phyloP scores from a whole-genome alignment of 2,329 filamentous ascomycete species.

The Malbranchea cinnamomea region DNA sequence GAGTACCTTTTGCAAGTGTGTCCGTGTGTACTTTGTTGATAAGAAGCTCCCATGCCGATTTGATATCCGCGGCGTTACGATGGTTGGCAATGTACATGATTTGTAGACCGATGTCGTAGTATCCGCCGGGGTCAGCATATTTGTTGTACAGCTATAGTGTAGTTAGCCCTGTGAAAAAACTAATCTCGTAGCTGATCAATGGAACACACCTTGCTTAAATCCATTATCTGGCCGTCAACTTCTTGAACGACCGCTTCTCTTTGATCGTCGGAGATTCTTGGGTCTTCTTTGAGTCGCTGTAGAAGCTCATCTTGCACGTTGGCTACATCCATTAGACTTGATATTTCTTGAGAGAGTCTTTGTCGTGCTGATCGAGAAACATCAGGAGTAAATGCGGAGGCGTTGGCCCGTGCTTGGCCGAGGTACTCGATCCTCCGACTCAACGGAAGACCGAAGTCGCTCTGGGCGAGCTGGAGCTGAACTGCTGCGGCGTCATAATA shows the following conservation, averaged over 20 bases:
- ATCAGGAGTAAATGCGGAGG: slow-evolving; percentile 64
- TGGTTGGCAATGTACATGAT: slow-evolving; percentile 90
- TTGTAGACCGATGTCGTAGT: slow-evolving; percentile 83
- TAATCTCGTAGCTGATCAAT: background rate
- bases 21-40: slow-evolving; percentile 55
- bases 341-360: slow-evolving; percentile 68
- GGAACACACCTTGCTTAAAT: slow-evolving; percentile 55
- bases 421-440: slow-evolving; percentile 80
- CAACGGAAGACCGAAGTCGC: slow-evolving; percentile 64
- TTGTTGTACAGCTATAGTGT: slow-evolving; percentile 64
- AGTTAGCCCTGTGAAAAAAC: slow-evolving; percentile 2
- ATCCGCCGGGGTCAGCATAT: slow-evolving; percentile 79
- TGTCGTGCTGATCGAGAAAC: slow-evolving; percentile 70
- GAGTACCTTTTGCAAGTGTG: slow-evolving; percentile 29
- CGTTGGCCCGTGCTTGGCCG: slow-evolving; percentile 81
- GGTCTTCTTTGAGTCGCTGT: slow-evolving; percentile 59
- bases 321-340: slow-evolving; percentile 76
- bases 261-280: slow-evolving; percentile 49
- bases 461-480: slow-evolving; percentile 68
- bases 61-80: slow-evolving; percentile 72
- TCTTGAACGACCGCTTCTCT: slow-evolving; percentile 48
- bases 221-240: slow-evolving; percentile 64
- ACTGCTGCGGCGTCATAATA: slow-evolving; percentile 82
- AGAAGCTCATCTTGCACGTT: slow-evolving; percentile 90
- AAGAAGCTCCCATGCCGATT: slow-evolving; percentile 68